phyloP scores from a whole-genome alignment of 768 basidiomycete genomes.

The Termitomyces sp. region DNA sequence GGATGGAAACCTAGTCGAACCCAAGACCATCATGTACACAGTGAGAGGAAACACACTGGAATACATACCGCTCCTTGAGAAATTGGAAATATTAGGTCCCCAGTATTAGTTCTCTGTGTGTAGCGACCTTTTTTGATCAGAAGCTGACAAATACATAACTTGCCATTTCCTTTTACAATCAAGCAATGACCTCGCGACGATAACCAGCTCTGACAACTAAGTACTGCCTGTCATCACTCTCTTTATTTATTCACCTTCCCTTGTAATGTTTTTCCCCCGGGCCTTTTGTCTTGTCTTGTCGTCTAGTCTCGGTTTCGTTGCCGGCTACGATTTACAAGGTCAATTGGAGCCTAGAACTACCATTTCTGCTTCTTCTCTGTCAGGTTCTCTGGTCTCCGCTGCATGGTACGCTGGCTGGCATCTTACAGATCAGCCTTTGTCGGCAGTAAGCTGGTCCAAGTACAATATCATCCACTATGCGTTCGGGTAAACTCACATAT shows the following conservation, averaged over 20 bases:
- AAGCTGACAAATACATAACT: too few relatives aligned
- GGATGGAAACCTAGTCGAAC: neutral
- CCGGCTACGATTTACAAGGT: constrained; percentile 3
- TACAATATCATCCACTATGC: constrained; percentile 58
- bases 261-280: constrained; percentile 6
- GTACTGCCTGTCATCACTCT: constrained; percentile 1
- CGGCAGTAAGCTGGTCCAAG: constrained; percentile 47
- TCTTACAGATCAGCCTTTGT: constrained; percentile 38
- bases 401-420: constrained; percentile 54
- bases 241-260: constrained; percentile 4
- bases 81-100: neutral
- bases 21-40: neutral
- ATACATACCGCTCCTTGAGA: neutral
- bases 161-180: too few relatives aligned
- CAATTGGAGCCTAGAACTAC: constrained; percentile 8
- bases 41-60: neutral
- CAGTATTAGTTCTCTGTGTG: neutral
- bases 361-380: constrained; percentile 10
- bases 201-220: neutral
- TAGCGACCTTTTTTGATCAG: neutral
- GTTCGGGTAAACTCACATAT: constrained; percentile 49
- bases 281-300: neutral
- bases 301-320: neutral
- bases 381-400: constrained; percentile 23
- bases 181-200: neutral